Base-by-base conservation (phyloP, 169 alveolate species). In the Plasmodium yoelii region DNA sequence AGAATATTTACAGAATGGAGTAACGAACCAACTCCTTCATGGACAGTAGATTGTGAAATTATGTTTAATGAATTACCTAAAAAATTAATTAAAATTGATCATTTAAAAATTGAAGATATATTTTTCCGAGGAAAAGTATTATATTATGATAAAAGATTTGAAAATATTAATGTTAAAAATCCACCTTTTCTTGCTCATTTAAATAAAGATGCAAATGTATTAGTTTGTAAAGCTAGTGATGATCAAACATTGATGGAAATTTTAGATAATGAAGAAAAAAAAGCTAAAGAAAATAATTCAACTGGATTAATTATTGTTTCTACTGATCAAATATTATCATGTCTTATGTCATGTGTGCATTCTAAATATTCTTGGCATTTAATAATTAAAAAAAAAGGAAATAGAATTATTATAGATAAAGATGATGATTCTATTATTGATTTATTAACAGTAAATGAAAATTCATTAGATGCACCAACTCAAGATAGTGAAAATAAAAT, bases 301-400 rank as follows among this genome's bases (percentile, higher is more conserved):
- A 19, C 22, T 18, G 9, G 24, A 28, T 34, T 96, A 12, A 92
- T 94, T 19, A 90, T 96, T 15, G 98, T 96, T 24, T 96, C 97
- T 24, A 96, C 98, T 0, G 98, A 95, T 87, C 98, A 96, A 82
- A 94, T 96, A 18, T 75, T 96, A 65, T 89, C 98, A 7, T 95
- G 96, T 69, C 87, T 96, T 44, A 96, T 96, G 97, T 94, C 98
- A 15, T 97, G 97, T 39, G 96, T 97, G 0, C 96, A 95, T 57
- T 94, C 97, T 24, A 95, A 95, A 82, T 96, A 96, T 74, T 96
- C 98, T 47, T 96, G 98, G 98, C 98, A 96, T 75, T 86, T 96
- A 61, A 88, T 93, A 44, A 90, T 96, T 34, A 95, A 96, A 7
- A 96, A 96, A 88, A 88, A 94, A 44, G 97, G 95, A 42, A 95